Evolutionary conservation across 495 filamentous ascomycete genomes (phyloP), one percentile per base, ranked within the genome.

Genomic region (Aspergillus biplanus): DNA sequence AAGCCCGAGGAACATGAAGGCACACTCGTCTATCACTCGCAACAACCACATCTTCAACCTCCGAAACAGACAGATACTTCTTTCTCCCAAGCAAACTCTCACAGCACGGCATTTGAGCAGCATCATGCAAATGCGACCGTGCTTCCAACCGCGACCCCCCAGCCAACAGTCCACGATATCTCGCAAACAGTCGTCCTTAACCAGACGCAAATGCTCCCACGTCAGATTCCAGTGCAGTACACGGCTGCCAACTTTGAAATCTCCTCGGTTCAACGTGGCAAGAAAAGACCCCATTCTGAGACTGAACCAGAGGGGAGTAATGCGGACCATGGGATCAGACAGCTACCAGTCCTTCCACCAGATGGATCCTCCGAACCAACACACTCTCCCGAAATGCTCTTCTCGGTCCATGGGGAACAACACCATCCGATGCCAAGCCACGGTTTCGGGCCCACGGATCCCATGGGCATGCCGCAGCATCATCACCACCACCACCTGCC

Each of bases 401-500:
- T 74, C 62, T 68, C 75, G 6, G 62, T 71, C 6, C 73, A 75
- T 31, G 63, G 64, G 13, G 77, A 72, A 16, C 65, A 66, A 15
- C 71, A 73, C 50, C 73, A 69, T 42, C 65, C 65, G 31, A 56
- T 71, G 46, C 59, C 73, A 31, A 57, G 61, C n/a, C 74, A 77
- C 54, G 65, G 62, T n/a, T 79, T 70, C 50, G 63, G 66, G 31
- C 56, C 71, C 15, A 69, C 68, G 12, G 65, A 65, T 35, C 53
- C 71, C 32, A 62, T 73, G 52, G 67, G 62, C 12, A 56, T 76
- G 13, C 78, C 72, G n/a, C 77, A 78, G 42, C 84, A 85, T 7
- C 89, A 91, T 69, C 90, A 93, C 68, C 89, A 90, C 69, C 91
- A 92, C 66, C 83, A 85, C 34, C 81, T 93, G 6, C 90, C 90